These are phyloP conservation scores for Aschersonia sp. DNA, from an alignment of 2,329 filamentous ascomycete genomes.

Conservation along the genomic window DNA sequence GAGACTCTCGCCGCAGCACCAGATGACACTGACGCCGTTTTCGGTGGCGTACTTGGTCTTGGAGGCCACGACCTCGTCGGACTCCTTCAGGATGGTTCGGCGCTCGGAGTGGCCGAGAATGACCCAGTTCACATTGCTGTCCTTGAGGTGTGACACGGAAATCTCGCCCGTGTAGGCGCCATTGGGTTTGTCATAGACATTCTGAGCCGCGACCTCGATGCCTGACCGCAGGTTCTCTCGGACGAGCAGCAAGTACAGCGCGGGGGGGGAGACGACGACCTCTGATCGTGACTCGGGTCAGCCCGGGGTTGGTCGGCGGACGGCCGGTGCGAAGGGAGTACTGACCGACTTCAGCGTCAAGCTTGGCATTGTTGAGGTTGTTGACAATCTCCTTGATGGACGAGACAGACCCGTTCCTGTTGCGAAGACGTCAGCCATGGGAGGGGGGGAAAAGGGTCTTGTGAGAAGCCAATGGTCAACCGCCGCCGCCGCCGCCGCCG, in stretches of 20 bases:
- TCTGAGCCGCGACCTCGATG: slow-evolving; percentile 84
- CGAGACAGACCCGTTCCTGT: slow-evolving; percentile 83
- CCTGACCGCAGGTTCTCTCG: slow-evolving; percentile 62
- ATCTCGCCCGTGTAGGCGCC: slow-evolving; percentile 97
- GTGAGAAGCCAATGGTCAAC: neutral
- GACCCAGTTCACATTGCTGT: slow-evolving; percentile 76
- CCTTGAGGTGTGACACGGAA: slow-evolving; percentile 79
- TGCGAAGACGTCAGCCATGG: slow-evolving; percentile 4
- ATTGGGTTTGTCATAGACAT: slow-evolving; percentile 93
- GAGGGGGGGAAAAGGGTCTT: neutral
- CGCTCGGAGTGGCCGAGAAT: slow-evolving; percentile 94
- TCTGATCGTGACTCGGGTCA: slow-evolving; percentile 34
- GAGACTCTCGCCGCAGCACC: slow-evolving; percentile 93
- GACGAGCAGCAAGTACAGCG: slow-evolving; percentile 79
- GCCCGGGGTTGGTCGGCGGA: neutral
- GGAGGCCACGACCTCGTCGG: slow-evolving; percentile 69
- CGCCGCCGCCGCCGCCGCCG: slow-evolving; percentile 3
- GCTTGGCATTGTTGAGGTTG: slow-evolving; percentile 72
- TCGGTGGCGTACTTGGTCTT: slow-evolving; percentile 93
- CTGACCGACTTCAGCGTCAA: slow-evolving; percentile 62
- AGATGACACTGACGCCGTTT: slow-evolving; percentile 77
- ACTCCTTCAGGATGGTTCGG: slow-evolving; percentile 76
- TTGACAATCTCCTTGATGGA: slow-evolving; percentile 83
- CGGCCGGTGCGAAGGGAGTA: slow-evolving; percentile 8
- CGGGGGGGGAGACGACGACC: slow-evolving; percentile 84